These are phyloP conservation scores for Aspergillus cristatus DNA, from an alignment of 495 filamentous ascomycete species.

Conservation along the genomic window DNA sequence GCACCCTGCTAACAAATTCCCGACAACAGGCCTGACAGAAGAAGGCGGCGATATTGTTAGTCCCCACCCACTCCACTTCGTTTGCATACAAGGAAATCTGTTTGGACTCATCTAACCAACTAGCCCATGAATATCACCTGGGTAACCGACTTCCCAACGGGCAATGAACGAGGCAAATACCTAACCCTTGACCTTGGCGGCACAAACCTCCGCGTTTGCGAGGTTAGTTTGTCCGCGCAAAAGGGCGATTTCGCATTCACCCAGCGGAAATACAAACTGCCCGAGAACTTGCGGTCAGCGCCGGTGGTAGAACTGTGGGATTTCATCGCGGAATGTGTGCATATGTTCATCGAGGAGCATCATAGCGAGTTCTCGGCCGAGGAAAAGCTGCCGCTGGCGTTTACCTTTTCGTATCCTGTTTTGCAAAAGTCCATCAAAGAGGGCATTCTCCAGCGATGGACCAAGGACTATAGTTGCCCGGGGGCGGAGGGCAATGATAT, in stretches of 20 bases:
- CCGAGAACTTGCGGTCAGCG: conserved; percentile 76
- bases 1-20: no score
- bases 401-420: conserved; percentile 92
- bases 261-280: conserved; percentile 86
- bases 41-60: conserved; percentile 82
- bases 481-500: conserved; percentile 89
- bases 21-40: conserved; percentile 57
- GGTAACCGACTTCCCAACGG: conserved; percentile 79
- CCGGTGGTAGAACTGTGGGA: conserved; percentile 78
- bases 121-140: conserved; percentile 97
- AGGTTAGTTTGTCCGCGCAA: conserved; percentile 69
- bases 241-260: conserved; percentile 87
- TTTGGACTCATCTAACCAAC: background rate
- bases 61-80: conserved; percentile 9
- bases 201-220: conserved; percentile 88
- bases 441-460: conserved; percentile 88
- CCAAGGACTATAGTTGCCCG: conserved; percentile 87
- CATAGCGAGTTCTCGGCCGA: conserved; percentile 46
- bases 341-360: conserved; percentile 77
- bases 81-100: conserved; percentile 7
- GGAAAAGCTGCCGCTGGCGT: conserved; percentile 62
- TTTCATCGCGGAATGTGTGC: conserved; percentile 82
- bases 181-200: conserved; percentile 93
- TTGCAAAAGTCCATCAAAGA: conserved; percentile 82
- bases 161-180: conserved; percentile 75